Base-by-base conservation (phyloP, 2,329 filamentous ascomycete species). In the Aspergillus pseudoglaucus region DNA sequence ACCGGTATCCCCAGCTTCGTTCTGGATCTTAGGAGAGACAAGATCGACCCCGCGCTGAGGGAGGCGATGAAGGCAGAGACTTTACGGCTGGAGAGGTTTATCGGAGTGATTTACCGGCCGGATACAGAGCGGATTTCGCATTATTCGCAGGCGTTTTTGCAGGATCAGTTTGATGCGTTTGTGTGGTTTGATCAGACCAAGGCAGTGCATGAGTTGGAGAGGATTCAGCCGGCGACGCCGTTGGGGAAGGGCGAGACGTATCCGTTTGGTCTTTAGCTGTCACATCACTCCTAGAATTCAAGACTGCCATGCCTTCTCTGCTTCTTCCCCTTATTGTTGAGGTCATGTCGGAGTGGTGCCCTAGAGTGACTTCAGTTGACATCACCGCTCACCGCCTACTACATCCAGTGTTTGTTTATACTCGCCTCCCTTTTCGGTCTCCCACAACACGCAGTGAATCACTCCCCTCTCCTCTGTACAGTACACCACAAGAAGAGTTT, bases 21-120 rank as follows among this genome's bases (percentile, higher is more conserved):
- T 30, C 62, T 78, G 2, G 75, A 79, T 48, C 58, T 79, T 38
- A 65, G 75, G 5, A 58, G 63, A 18, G 65, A 59, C 3, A 49
- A 56, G 5, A 63, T 69, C 20, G 59, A 71, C 48, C 55, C 61
- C 6, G 53, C 61, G 44, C 53, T 76, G 38, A 57, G 66, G n/a
- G 49, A 62, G 41, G 64, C 62, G 7, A 56, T 77, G 42, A 58
- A 54, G 41, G 59, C 61, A 35, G 68, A 67, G 56, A 59, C 53
- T 12, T 48, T 47, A 2, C 58, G 68, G 41, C 57, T 78, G n/a
- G 67, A 79, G 61, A 65, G 76, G 9, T 78, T 77, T 52, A 79
- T 79, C 40, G 76, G 75, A 0, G 76, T 79, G 10, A 74, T 79
- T 30, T 79, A 79, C 54, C 63, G 70, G 3, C 75, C 75, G 3